phyloP scores from a whole-genome alignment of 192 early-diverging fungal genomes.

The Jimgerdemannia flammicorona region DNA sequence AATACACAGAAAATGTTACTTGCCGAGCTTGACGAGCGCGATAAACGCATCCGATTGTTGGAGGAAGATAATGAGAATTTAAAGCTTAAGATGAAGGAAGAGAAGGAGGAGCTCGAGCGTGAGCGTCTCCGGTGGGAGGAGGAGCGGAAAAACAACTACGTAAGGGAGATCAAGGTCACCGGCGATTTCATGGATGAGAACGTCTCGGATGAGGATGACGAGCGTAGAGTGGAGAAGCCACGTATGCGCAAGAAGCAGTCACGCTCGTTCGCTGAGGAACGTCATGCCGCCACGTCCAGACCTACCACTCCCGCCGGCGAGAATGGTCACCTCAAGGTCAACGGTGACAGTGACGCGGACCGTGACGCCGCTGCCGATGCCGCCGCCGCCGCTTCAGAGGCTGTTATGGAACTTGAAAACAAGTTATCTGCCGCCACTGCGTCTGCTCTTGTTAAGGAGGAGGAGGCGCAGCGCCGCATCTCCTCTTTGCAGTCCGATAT shows the following conservation, averaged over 20 bases:
- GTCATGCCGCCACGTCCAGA: neutral
- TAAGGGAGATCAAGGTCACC: neutral
- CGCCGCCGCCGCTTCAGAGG: constrained; percentile 2
- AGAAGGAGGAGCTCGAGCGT: neutral
- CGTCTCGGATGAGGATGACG: neutral
- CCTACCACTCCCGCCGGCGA: neutral
- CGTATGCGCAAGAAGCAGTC: neutral
- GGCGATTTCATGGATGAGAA: neutral
- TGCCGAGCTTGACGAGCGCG: constrained; percentile 3
- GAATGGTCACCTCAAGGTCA: neutral
- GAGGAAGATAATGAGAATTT: neutral
- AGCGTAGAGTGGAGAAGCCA: neutral
- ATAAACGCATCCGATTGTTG: constrained; percentile 7
- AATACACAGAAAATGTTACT: constrained; percentile 10
- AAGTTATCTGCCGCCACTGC: neutral
- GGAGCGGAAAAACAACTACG: neutral
- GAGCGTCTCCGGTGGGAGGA: neutral
- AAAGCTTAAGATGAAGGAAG: constrained; percentile 2
- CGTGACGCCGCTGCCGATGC: constrained; percentile 5
- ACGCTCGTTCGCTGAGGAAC: neutral
- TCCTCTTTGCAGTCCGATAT: neutral
- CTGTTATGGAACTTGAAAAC: neutral
- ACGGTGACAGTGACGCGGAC: neutral
- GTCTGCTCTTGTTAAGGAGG: neutral
- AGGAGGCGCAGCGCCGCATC: neutral